Conservation (phyloP, 805 yeast species). For the Ogataea methanolica region DNA sequence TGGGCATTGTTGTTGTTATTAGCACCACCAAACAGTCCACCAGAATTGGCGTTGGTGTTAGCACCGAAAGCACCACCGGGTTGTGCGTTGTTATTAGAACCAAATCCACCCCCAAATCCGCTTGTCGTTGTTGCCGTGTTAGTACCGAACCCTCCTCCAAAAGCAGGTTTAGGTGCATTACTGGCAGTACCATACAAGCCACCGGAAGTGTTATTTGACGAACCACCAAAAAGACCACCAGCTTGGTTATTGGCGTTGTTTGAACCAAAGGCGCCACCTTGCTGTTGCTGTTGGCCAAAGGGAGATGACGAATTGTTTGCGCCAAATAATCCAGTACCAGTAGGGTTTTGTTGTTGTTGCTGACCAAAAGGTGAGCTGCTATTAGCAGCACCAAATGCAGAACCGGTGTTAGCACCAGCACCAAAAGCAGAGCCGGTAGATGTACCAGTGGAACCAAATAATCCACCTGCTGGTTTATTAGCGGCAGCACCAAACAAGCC, state of each 20-base stretch:
- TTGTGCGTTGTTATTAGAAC: constrained; percentile 9
- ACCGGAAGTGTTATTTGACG: constrained; percentile 15
- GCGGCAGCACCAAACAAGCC: constrained; percentile 18
- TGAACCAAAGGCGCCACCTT: constrained; percentile 36
- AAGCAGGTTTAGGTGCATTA: constrained; percentile 20
- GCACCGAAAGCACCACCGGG: constrained; percentile 24
- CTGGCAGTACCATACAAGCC: constrained; percentile 11
- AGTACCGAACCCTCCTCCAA: constrained; percentile 17
- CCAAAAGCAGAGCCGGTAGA: constrained; percentile 27
- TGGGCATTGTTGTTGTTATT: constrained; percentile 10
- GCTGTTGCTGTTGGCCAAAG: constrained; percentile 20
- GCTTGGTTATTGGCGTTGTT: constrained; percentile 18
- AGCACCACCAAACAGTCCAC: constrained; percentile 23
- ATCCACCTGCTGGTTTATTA: constrained; percentile 11
- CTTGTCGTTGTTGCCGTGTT: constrained; percentile 7
- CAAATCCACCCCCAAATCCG: constrained; percentile 16
- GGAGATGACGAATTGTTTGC: constrained; percentile 5
- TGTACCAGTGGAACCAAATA: constrained; percentile 17
- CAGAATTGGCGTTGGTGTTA: constrained; percentile 5
- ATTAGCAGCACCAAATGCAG: constrained; percentile 6
- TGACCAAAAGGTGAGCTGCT: constrained; percentile 18
- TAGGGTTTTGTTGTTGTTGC: constrained; percentile 11
- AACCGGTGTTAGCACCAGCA: constrained; percentile 26
- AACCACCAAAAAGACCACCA: constrained; percentile 16
- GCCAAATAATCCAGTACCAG: constrained; percentile 28